These are phyloP conservation scores for Bisporella sp. DNA, from an alignment of 2,329 filamentous ascomycete genomes.

Conservation along the genomic window DNA sequence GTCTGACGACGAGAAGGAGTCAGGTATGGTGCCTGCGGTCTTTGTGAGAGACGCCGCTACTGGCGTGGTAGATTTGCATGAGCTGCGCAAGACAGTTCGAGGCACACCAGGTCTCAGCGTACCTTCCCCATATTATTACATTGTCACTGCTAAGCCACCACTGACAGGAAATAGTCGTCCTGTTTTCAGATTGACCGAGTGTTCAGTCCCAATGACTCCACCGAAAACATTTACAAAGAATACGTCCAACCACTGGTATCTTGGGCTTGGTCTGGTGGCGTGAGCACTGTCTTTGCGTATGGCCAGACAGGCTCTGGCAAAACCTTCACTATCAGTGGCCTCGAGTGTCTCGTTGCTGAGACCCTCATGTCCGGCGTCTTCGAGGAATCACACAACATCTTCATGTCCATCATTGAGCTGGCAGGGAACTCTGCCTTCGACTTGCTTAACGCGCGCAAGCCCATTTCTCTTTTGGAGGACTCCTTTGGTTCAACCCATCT, in stretches of 20 bases:
- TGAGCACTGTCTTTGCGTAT: slow-evolving; percentile 41
- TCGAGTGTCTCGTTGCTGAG: slow-evolving; percentile 33
- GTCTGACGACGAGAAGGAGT: too few relatives aligned
- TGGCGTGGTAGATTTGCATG: too few relatives aligned
- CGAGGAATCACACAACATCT: neutral
- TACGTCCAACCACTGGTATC: slow-evolving; percentile 28
- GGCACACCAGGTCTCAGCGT: too few relatives aligned
- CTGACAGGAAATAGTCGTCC: slow-evolving; percentile 2
- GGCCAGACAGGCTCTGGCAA: slow-evolving; percentile 42
- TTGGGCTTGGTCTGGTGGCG: slow-evolving; percentile 38
- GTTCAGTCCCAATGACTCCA: slow-evolving; percentile 2
- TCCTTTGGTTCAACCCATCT: slow-evolving; percentile 36
- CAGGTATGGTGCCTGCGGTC: too few relatives aligned
- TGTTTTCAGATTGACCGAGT: slow-evolving; percentile 5
- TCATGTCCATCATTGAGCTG: too few relatives aligned
- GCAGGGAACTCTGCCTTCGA: slow-evolving; percentile 16
- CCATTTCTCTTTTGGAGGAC: slow-evolving; percentile 38
- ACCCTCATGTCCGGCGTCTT: slow-evolving; percentile 30
- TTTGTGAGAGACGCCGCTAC: too few relatives aligned
- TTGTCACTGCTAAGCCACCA: neutral
- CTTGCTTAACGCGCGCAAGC: slow-evolving; percentile 34
- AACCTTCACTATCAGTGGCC: slow-evolving; percentile 35
- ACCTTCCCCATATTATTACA: too few relatives aligned
- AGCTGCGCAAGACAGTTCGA: too few relatives aligned
- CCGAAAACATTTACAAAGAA: slow-evolving; percentile 3